These are phyloP conservation scores for Trichopus zeylanicus DNA, from an alignment of 116 monocot genomes.

Conservation along the genomic window DNA sequence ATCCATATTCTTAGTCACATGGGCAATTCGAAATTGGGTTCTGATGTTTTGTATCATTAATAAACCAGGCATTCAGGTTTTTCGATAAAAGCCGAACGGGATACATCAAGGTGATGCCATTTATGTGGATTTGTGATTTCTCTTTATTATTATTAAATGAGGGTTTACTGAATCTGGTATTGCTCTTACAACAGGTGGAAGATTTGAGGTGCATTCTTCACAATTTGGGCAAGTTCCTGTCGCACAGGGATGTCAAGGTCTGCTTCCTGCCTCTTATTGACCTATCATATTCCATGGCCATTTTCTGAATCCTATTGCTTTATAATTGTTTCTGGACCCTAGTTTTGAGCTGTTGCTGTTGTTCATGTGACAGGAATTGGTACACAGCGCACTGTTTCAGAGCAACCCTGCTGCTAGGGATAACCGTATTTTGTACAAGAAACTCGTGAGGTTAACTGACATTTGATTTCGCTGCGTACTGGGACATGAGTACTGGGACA, in stretches of 20 bases:
- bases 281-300: not conserved
- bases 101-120: conserved; percentile 55
- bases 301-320: not conserved
- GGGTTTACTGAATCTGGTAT: not conserved
- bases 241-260: conserved; percentile 88
- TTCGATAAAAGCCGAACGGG: conserved; percentile 77
- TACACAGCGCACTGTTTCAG: conserved; percentile 74
- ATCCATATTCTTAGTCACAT: not conserved
- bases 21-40: not conserved
- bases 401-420: conserved; percentile 73
- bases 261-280: conserved; percentile 3
- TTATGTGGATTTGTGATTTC: not conserved
- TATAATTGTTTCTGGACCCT: not conserved
- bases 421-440: conserved; percentile 79
- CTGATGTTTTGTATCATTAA: not conserved
- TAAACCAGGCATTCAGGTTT: conserved; percentile 75
- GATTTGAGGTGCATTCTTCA: conserved; percentile 89
- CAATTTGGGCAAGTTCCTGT: conserved; percentile 79
- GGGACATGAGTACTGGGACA: too few species aligned
- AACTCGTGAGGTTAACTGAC: conserved; percentile 57
- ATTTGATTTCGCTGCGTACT: conserved; percentile 29
- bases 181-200: conserved; percentile 50
- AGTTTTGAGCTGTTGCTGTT: not conserved
- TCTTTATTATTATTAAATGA: not conserved
- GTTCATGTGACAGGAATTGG: conserved; percentile 57